Conservation (phyloP, 768 basidiomycete genomes). For the Mycena belliarum region DNA sequence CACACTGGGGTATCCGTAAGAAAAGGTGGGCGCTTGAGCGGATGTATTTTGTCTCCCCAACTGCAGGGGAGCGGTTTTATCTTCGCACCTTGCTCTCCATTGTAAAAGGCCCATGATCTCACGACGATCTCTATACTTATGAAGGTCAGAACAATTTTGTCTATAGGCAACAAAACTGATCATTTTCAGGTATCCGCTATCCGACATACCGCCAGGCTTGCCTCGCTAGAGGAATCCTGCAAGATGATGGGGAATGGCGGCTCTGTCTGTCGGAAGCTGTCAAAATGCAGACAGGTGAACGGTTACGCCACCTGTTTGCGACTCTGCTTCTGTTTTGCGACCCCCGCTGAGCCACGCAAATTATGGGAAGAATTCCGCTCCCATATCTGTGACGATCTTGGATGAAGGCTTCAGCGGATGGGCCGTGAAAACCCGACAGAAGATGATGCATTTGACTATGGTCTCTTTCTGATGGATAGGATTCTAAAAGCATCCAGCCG, state of each 20-base stretch:
- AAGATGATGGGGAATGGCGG: not conserved
- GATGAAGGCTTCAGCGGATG: not conserved
- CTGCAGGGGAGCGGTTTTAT: not conserved
- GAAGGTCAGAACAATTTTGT: too few species aligned
- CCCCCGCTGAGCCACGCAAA: not conserved
- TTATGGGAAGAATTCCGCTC: not conserved
- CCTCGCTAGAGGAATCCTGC: not conserved
- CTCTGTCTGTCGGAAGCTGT: not conserved
- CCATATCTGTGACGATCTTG: not conserved
- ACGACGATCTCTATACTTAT: too few species aligned
- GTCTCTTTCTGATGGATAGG: not conserved
- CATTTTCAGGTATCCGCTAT: not conserved
- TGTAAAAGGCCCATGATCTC: not conserved
- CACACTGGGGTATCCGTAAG: not conserved
- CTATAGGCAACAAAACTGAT: too few species aligned
- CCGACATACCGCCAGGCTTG: not conserved
- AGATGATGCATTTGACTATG: not conserved
- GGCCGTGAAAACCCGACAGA: not conserved
- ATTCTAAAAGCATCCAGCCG: not conserved
- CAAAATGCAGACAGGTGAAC: not conserved
- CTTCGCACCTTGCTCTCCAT: not conserved
- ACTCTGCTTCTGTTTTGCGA: not conserved
- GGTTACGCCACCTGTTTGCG: not conserved
- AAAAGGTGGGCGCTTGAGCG: not conserved
- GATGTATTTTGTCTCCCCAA: not conserved